Evolutionary conservation across 2,329 filamentous ascomycete genomes (phyloP), one percentile per base, ranked within the genome.

Genomic region (Talaromyces piceae): DNA sequence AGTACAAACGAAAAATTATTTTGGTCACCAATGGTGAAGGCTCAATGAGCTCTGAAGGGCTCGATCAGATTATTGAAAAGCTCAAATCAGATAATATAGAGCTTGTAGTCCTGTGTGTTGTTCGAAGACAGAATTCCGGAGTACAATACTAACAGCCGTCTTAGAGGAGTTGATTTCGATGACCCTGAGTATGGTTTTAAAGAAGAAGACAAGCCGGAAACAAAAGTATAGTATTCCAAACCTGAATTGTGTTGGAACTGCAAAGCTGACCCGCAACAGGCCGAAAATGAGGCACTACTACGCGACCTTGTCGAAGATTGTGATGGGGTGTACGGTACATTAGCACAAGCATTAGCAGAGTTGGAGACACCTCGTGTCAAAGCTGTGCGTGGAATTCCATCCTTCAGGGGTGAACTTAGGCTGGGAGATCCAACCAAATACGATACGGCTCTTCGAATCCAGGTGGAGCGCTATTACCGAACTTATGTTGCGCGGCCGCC

Each of bases 131-230:
- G 9, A 6, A 20, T n/a, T 4, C 3, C 3, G 13, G 20, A 20
- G 8, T 43, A n/a, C 22, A 25, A 16, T 20, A 43, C 65, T 71
- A 66, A 68, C 52, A 20, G 8, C 6, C 20, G 27, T 26, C 41
- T 3, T 52, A 91, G 86, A 49, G 93, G 93, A 12, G 81, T 95
- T 16, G 93, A 98, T 66, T 97, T 98, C 67, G 90, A 98, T 64
- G 90, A 96, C 65, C 66, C 81, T 1, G 90, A 95, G 2, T 95
- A 86, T 63, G 91, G 91, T 39, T 87, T 88, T 64, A 95, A 95
- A 67, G 91, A 97, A 70, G 90, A 96, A 66, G 81, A 87, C 57
- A 98, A 98, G 65, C 73, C 84, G 16, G 58, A 66, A 0, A 65
- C 68, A 47, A 97, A 97, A 77, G 83, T 85, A 62, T 37, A 49